Evolutionary conservation across 108 stramenopile genomes (phyloP).

Genomic region (Cylindrotheca closterium): DNA sequence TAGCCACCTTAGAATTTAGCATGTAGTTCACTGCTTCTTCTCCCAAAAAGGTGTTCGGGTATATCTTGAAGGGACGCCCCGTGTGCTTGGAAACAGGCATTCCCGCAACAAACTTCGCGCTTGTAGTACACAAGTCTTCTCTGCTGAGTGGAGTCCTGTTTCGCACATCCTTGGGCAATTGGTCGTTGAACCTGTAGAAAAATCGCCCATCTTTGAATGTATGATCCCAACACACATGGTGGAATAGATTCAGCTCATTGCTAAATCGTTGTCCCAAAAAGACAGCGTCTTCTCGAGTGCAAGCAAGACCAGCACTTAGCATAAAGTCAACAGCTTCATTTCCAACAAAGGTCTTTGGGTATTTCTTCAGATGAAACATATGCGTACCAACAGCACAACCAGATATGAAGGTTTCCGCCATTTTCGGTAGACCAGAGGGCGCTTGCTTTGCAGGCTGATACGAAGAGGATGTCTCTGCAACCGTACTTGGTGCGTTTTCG

Average conservation of each 20-base stretch:
- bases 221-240: constrained; percentile 36
- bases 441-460: too few relatives aligned
- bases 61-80: too few relatives aligned
- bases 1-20: not conserved
- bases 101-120: too few relatives aligned
- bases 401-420: too few relatives aligned
- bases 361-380: constrained; percentile 39
- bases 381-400: too few relatives aligned
- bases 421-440: too few relatives aligned
- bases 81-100: too few relatives aligned
- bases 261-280: constrained; percentile 32
- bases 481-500: too few relatives aligned
- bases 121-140: too few relatives aligned
- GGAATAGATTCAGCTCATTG: constrained; percentile 27
- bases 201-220: constrained; percentile 48
- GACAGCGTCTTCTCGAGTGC: constrained; percentile 56
- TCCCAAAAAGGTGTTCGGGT: constrained; percentile 9
- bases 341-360: constrained; percentile 57
- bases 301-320: constrained; percentile 43
- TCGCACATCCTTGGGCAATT: too few relatives aligned
- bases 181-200: constrained; percentile 55
- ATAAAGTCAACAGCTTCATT: constrained; percentile 54
- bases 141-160: too few relatives aligned
- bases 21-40: constrained; percentile 14
- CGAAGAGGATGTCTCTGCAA: too few relatives aligned